These are phyloP conservation scores for Pseudotsuga menziesii DNA, from an alignment of 75 land plant genomes.

Conservation along the genomic window DNA sequence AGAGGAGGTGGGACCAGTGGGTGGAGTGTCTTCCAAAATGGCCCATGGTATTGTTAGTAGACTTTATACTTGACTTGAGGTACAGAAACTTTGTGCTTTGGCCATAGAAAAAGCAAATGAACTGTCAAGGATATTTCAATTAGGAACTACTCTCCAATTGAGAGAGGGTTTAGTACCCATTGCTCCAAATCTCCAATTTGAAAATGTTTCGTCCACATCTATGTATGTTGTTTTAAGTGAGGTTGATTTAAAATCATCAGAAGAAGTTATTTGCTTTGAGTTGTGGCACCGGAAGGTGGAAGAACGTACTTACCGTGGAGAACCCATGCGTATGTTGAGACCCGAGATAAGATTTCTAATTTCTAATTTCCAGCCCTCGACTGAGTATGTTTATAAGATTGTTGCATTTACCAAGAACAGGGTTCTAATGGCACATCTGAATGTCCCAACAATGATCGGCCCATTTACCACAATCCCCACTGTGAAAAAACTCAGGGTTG, in stretches of 20 bases:
- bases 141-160: background rate
- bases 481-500: slow-evolving; percentile 8
- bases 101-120: slow-evolving; percentile 47
- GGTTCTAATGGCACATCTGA: slow-evolving; percentile 10
- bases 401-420: slow-evolving; percentile 18
- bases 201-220: slow-evolving; percentile 40
- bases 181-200: slow-evolving; percentile 16
- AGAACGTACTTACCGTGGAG: slow-evolving; percentile 26
- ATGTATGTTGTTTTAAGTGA: slow-evolving; percentile 27
- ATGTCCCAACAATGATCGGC: background rate
- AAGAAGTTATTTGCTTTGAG: slow-evolving; percentile 22
- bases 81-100: slow-evolving; percentile 52
- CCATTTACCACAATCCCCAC: background rate
- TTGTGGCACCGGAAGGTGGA: slow-evolving; percentile 60
- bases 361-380: slow-evolving; percentile 45
- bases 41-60: slow-evolving; percentile 78
- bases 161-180: slow-evolving; percentile 8
- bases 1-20: slow-evolving; percentile 61
- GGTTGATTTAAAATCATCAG: slow-evolving; percentile 11
- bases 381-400: slow-evolving; percentile 59
- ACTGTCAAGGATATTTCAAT: slow-evolving; percentile 9
- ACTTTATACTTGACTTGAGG: slow-evolving; percentile 58
- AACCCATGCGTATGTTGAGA: slow-evolving; percentile 29
- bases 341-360: slow-evolving; percentile 33
- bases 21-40: slow-evolving; percentile 33